A percentile compares a stretch with the other conserved stretches of the same genome.
These are phyloP conservation scores for Ogataea haglerorum DNA, from an alignment of 805 yeast genomes.

Conservation along the genomic window DNA sequence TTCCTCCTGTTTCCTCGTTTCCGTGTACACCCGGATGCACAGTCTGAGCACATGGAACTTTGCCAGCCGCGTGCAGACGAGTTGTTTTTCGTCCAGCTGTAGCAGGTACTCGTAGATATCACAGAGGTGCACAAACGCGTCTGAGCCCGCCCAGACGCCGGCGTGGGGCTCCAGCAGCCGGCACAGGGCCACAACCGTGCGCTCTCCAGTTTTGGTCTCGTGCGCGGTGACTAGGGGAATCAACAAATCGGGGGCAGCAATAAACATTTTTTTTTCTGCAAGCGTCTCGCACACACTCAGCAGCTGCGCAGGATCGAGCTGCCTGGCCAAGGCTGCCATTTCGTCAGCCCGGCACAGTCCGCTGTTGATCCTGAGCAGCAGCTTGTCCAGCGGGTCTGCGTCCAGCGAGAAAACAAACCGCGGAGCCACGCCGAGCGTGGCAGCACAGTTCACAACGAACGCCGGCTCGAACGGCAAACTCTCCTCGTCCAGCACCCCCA, in stretches of 20 bases:
- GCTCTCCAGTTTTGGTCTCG: slow-evolving; percentile 38
- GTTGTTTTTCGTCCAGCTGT: slow-evolving; percentile 37
- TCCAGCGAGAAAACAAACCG: background rate
- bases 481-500: background rate
- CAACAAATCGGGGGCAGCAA: background rate
- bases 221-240: slow-evolving; percentile 18
- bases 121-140: slow-evolving; percentile 8
- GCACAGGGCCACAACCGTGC: slow-evolving; percentile 35
- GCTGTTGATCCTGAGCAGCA: background rate
- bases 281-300: background rate
- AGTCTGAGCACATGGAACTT: slow-evolving; percentile 33
- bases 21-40: slow-evolving; percentile 29
- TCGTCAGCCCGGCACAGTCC: background rate
- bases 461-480: background rate
- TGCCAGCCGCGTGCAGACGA: slow-evolving; percentile 40
- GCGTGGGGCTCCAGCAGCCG: slow-evolving; percentile 29
- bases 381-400: background rate
- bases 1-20: slow-evolving; percentile 8
- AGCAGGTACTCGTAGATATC: slow-evolving; percentile 49
- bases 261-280: background rate
- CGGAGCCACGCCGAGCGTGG: background rate
- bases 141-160: slow-evolving; percentile 28
- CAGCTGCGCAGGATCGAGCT: background rate
- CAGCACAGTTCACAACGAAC: background rate
- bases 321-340: background rate